These are phyloP conservation scores for Macrolepiota dolichaula DNA, from an alignment of 768 basidiomycete genomes.

Conservation along the genomic window DNA sequence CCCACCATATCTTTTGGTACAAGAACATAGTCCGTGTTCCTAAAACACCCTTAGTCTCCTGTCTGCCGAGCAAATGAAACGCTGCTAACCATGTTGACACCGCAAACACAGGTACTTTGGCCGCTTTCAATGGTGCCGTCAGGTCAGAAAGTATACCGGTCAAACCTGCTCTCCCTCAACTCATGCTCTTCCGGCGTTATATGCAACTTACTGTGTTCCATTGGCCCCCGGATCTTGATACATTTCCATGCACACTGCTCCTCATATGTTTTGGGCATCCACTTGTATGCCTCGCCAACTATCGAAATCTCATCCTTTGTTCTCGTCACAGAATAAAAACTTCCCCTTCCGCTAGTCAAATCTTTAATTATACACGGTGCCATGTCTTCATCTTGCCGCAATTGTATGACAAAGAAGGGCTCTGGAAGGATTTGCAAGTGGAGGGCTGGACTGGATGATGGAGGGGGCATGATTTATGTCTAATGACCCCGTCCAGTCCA, in stretches of 20 bases:
- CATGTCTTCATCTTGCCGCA: conserved; percentile 32
- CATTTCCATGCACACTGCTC: conserved; percentile 49
- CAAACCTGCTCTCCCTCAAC: conserved; percentile 33
- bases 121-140: conserved; percentile 48
- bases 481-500: background rate
- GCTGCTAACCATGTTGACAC: conserved; percentile 56
- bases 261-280: conserved; percentile 30
- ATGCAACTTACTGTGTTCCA: conserved; percentile 55
- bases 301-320: conserved; percentile 62
- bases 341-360: conserved; percentile 21
- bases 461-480: conserved; percentile 34
- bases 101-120: conserved; percentile 53
- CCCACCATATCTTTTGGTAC: conserved; percentile 42
- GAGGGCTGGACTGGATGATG: conserved; percentile 41
- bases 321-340: conserved; percentile 53
- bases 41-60: conserved; percentile 19
- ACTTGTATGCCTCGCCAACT: conserved; percentile 40
- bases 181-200: background rate
- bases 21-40: conserved; percentile 68
- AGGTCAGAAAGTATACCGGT: conserved; percentile 57
- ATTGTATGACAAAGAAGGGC: conserved; percentile 44
- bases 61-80: background rate
- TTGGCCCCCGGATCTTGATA: conserved; percentile 62
- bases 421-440: conserved; percentile 42
- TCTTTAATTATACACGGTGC: conserved; percentile 31